A percentile compares a stretch with the other conserved stretches of the same genome.
Conservation (phyloP, 257 asterid species). For the Solanum sitiens region DNA sequence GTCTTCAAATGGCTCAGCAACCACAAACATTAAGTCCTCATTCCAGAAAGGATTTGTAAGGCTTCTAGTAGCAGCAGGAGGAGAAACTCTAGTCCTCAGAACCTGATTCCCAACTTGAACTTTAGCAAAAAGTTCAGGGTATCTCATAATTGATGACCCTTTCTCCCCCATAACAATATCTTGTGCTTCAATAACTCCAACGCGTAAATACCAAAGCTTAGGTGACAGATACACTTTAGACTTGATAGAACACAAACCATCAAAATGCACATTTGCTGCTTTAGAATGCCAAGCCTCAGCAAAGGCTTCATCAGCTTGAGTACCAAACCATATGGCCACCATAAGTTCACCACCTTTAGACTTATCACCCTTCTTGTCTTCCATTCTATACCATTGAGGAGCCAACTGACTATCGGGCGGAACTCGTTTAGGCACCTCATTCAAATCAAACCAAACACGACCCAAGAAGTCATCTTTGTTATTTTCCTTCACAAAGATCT, state of each 20-base stretch:
- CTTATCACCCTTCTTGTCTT: constrained; percentile 69
- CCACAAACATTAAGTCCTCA: constrained; percentile 75
- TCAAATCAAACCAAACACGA: constrained; percentile 74
- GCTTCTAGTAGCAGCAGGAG: constrained; percentile 34
- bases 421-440: constrained; percentile 68
- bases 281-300: constrained; percentile 92
- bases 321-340: constrained; percentile 81
- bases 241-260: constrained; percentile 64
- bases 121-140: constrained; percentile 67
- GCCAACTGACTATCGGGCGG: constrained; percentile 82
- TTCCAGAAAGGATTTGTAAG: constrained; percentile 67
- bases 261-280: constrained; percentile 63
- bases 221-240: constrained; percentile 79
- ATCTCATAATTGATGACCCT: constrained; percentile 47
- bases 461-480: constrained; percentile 70
- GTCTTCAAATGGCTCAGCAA: constrained; percentile 82
- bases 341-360: constrained; percentile 54
- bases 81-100: constrained; percentile 50
- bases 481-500: constrained; percentile 51
- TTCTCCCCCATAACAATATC: constrained; percentile 55
- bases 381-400: constrained; percentile 86
- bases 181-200: constrained; percentile 73
- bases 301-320: constrained; percentile 84
- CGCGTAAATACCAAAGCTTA: constrained; percentile 76
- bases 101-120: constrained; percentile 82